Percentiles rank a stretch among this genome's conserved stretches.
Evolutionary conservation across 179 eudicot genomes (phyloP).

Genomic region (Beta lomatogona): DNA sequence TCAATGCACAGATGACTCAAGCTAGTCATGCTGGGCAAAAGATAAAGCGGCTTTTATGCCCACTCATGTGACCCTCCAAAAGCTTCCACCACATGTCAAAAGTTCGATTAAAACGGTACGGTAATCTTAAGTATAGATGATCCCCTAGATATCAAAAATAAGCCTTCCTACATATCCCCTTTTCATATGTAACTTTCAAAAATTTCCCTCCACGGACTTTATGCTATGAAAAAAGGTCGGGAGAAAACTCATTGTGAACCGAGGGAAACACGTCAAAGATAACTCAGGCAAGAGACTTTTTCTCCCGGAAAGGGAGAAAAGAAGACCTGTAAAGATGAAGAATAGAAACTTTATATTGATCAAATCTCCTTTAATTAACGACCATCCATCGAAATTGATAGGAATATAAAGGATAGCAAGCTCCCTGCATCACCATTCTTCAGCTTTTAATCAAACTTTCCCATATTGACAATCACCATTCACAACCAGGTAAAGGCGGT

Average conservation of each 20-base stretch:
- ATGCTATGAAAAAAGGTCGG: background rate
- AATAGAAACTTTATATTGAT: conserved; percentile 2
- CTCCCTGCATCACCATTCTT: conserved; percentile 21
- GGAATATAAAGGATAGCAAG: background rate
- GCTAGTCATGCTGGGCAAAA: conserved; percentile 20
- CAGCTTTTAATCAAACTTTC: background rate
- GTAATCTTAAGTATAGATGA: conserved; percentile 4
- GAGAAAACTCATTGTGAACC: conserved; percentile 19
- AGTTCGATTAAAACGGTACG: conserved; percentile 15
- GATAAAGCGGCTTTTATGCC: conserved; percentile 32
- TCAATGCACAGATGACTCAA: conserved; percentile 23
- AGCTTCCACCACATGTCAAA: conserved; percentile 27
- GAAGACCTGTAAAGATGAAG: background rate
- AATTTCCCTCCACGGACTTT: conserved; percentile 29
- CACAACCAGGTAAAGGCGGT: background rate
- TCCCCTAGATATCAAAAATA: conserved; percentile 19
- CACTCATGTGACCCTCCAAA: conserved; percentile 27
- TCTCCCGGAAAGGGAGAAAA: conserved; percentile 14
- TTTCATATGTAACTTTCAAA: conserved; percentile 23
- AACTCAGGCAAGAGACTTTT: conserved; percentile 5
- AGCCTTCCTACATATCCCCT: conserved; percentile 22
- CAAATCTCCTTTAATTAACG: conserved; percentile 5
- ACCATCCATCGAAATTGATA: conserved; percentile 17
- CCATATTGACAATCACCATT: background rate
- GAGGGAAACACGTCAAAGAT: conserved; percentile 4